Evolutionary conservation across 257 asterid species (phyloP).

Genomic region (Solanum chiquidenum): DNA sequence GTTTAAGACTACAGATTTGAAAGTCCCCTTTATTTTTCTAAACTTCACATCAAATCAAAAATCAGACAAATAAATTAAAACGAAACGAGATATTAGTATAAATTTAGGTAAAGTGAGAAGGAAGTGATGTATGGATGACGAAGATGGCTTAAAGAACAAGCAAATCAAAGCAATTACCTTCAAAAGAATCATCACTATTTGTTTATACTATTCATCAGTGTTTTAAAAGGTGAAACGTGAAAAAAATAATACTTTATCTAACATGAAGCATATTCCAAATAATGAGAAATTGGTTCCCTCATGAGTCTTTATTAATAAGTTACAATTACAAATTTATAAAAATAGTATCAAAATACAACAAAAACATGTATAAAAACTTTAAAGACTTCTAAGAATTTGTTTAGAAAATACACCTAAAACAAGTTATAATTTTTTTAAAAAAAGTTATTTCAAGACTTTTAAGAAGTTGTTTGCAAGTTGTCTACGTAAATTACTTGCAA

Average conservation of each 20-base stretch:
- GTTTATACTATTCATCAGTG: neutral
- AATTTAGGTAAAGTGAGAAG: neutral
- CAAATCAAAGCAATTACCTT: neutral
- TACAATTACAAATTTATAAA: neutral
- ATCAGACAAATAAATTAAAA: too few species aligned
- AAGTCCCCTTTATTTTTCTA: neutral
- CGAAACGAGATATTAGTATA: neutral
- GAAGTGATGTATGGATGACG: neutral
- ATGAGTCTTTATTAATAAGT: neutral
- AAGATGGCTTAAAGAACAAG: neutral
- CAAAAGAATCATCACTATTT: neutral
- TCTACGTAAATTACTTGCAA: neutral
- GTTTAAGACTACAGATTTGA: neutral
- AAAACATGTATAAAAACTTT: neutral
- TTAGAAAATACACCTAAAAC: too few species aligned
- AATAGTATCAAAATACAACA: neutral
- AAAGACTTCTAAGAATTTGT: neutral
- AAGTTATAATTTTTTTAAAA: fast-evolving
- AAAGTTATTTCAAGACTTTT: neutral
- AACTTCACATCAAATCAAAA: too few species aligned
- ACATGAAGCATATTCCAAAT: neutral
- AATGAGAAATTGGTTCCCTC: neutral
- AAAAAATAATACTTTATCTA: neutral
- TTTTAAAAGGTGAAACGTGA: neutral
- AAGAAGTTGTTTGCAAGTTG: neutral